Base-by-base conservation (phyloP, 345 rosid species). In the Triadica sebifera region DNA sequence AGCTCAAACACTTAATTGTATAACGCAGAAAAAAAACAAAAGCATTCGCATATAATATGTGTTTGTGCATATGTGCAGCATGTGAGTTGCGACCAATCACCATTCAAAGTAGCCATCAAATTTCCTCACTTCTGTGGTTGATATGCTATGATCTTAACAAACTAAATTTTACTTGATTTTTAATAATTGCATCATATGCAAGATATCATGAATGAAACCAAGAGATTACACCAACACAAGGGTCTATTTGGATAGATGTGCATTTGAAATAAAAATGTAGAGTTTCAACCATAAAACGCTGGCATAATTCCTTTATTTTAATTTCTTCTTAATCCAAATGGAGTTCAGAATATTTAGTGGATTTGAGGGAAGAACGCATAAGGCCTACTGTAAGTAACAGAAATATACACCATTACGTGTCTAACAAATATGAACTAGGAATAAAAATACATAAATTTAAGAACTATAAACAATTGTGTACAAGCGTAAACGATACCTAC, bases 401-500 rank as follows among this genome's bases (percentile, higher is more conserved):
- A 20, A 22, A 43, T 10, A 12, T 1, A 38, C n/a, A 13, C 7
- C 3, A 43, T 0, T 8, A 46, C n/a, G 15, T 43, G 45, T 59
- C 53, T 39, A 1, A 16, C 53, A 19, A 51, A 29, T 22, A 43
- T 20, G 22, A 20, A 38, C 55, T 39, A 59, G 8, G 37, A 68
- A 47, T 20, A 47, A 15, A 75, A 43, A 52, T 19, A 47, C 6
- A 51, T 6, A 29, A 16, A 22, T n/a, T 25, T 0, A 4, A 51
- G 45, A 73, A 37, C n/a, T 65, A 13, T 1, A 19, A 46, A 51
- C 24, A 22, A 68, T 15, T 12, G 19, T 56, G 17, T 34, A 43
- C 15, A 13, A 16, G 49, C 49, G 52, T 67, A 47, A 46, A 56
- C 52, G 70, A 73, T 61, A 69, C 94, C 78, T 87, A 95, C 99